Evolutionary conservation across 2,329 filamentous ascomycete species (phyloP).

Genomic region (Aspergillus jensenii): DNA sequence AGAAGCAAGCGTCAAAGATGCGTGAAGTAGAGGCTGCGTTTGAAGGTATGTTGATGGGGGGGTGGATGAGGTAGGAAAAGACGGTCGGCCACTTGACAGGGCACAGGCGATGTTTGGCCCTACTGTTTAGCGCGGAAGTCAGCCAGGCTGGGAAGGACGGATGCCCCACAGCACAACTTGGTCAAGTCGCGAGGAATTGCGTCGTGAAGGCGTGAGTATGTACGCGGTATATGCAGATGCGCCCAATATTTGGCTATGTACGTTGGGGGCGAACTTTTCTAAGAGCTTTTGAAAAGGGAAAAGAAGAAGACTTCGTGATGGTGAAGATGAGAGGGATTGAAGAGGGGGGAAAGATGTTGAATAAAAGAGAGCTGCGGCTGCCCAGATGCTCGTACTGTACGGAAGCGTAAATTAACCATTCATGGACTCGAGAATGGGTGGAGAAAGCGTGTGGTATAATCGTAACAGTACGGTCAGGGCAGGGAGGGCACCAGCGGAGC

Average conservation of each 20-base stretch:
- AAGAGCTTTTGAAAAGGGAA: not conserved
- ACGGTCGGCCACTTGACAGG: constrained; percentile 35
- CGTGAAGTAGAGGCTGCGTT: constrained; percentile 7
- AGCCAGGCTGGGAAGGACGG: constrained; percentile 30
- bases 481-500: constrained; percentile 11
- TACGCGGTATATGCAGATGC: not conserved
- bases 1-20: constrained; percentile 11
- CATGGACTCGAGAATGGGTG: not conserved
- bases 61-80: constrained; percentile 21
- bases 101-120: constrained; percentile 44
- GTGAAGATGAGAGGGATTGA: constrained; percentile 10
- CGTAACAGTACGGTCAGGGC: constrained; percentile 21
- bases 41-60: constrained; percentile 19
- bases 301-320: not conserved
- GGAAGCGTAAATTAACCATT: not conserved
- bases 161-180: constrained; percentile 29
- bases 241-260: constrained; percentile 10
- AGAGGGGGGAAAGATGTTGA: constrained; percentile 14
- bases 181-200: constrained; percentile 29
- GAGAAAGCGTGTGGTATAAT: constrained; percentile 1
- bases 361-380: constrained; percentile 16
- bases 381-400: not conserved
- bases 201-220: not conserved
- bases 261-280: constrained; percentile 2
- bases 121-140: constrained; percentile 42